Evolutionary conservation across 768 basidiomycete genomes (phyloP), one percentile per base, ranked within the genome.

Genomic region (Trametes cinnabarina): DNA sequence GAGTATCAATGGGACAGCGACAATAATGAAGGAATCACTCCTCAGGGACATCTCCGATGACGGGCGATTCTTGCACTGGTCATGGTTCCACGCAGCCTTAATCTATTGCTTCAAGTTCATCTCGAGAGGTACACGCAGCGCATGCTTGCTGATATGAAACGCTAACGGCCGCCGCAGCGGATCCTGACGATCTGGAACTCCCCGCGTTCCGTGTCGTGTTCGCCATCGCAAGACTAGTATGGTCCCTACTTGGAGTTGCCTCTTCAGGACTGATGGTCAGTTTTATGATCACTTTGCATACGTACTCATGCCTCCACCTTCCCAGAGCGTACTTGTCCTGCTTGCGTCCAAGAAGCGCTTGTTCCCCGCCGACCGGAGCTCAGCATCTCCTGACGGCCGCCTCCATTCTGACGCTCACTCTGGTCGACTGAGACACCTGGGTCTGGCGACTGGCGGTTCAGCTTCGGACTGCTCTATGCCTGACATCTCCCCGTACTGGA

Each of bases 1-100:
- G 51, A 75, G 73, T 55, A 77, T 86, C 52, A 82, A 79, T 47
- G 73, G 67, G 19, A 79, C 83, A 20, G 73, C 77, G 3, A 62
- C 58, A 15, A 64, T 69, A 7, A 62, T 79, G 20, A 69, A 69
- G 34, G 67, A 71, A 46, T 67, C 67, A 6, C 59, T 80, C 41
- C 59, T 53, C 32, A 46, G 20, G 17, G 28, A 22, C 28, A 23
- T 23, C 37, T 37, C 48, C 17, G 47, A 32, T 12, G 32, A 12
- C 19, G 37, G 37, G 41, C 19, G 19, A 34, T 20, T 39, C 22
- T 15, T 37, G 22, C 28, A 42, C 20, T 37, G 47, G 34, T 51
- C 32, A 0, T 68, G 66, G 68, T 39, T 52, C 4, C 43, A 55
- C 39, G 40, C 61, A 17, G 44, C 42, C 10, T 47, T 53, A 4